Conservation (phyloP, 208 protist species). For the Leishmania amazonensis region DNA sequence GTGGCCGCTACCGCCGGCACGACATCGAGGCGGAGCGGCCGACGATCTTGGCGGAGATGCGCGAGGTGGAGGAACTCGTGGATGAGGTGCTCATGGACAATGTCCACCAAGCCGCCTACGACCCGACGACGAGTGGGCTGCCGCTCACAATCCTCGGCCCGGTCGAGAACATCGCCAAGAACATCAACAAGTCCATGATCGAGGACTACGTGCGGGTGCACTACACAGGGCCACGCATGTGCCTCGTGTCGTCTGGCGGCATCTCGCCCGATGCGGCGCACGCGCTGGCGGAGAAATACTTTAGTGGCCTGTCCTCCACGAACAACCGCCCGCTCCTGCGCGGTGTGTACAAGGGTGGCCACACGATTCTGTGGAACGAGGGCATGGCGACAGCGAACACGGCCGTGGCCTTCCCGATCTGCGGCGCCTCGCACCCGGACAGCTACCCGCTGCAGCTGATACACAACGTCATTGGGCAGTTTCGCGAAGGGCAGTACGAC, state of each 20-base stretch:
- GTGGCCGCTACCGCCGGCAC: conserved; percentile 80
- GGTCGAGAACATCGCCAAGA: conserved; percentile 94
- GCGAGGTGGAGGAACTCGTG: conserved; percentile 94
- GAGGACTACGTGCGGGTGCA: conserved; percentile 93
- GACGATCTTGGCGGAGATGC: conserved; percentile 96
- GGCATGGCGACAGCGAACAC: conserved; percentile 82
- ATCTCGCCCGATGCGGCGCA: conserved; percentile 95
- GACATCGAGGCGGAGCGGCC: conserved; percentile 95
- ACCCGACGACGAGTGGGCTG: conserved; percentile 87
- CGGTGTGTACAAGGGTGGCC: conserved; percentile 65
- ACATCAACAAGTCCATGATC: conserved; percentile 91
- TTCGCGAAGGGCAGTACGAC: conserved; percentile 83
- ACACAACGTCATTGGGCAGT: conserved; percentile 94
- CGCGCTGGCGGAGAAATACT: conserved; percentile 89
- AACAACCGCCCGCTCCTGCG: conserved; percentile 66
- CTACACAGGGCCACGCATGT: conserved; percentile 98
- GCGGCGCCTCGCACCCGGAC: conserved; percentile 90
- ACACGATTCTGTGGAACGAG: conserved; percentile 81
- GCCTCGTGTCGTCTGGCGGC: conserved; percentile 95
- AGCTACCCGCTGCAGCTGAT: conserved; percentile 94
- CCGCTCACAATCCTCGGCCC: conserved; percentile 98
- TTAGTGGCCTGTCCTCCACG: conserved; percentile 75
- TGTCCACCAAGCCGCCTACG: conserved; percentile 95
- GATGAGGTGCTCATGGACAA: conserved; percentile 98
- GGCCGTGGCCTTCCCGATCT: conserved; percentile 81